phyloP scores from a whole-genome alignment of 2,329 filamentous ascomycete genomes.

The Epichloe glyceriae region DNA sequence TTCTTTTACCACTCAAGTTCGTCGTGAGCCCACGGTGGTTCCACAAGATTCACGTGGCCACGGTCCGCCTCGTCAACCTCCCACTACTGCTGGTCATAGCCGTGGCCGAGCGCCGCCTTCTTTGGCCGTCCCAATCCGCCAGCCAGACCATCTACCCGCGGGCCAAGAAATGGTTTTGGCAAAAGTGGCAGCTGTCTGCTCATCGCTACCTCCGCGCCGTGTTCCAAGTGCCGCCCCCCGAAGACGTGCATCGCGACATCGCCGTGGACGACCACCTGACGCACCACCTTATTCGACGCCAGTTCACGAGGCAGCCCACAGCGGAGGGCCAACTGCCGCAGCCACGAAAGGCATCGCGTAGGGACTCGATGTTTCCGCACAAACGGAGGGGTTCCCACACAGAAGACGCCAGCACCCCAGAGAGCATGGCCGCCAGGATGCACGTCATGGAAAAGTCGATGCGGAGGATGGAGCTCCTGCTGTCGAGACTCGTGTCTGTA shows the following conservation, averaged over 20 bases:
- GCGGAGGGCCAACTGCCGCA: slow-evolving; percentile 17
- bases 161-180: slow-evolving; percentile 43
- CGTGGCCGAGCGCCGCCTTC: slow-evolving; percentile 52
- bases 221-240: slow-evolving; percentile 58
- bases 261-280: slow-evolving; percentile 46
- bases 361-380: slow-evolving; percentile 43
- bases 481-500: slow-evolving; percentile 25
- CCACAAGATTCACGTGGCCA: slow-evolving; percentile 75
- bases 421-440: slow-evolving; percentile 31
- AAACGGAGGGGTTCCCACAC: slow-evolving; percentile 37
- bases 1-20: slow-evolving; percentile 67
- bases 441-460: slow-evolving; percentile 37
- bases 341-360: slow-evolving; percentile 25
- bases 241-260: slow-evolving; percentile 43
- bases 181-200: slow-evolving; percentile 53
- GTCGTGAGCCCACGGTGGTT: slow-evolving; percentile 74
- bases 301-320: slow-evolving; percentile 36
- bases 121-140: slow-evolving; percentile 37
- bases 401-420: slow-evolving; percentile 29
- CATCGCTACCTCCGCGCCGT: slow-evolving; percentile 62
- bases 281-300: slow-evolving; percentile 42
- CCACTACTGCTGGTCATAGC: slow-evolving; percentile 62
- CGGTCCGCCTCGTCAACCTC: slow-evolving; percentile 61
- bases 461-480: slow-evolving; percentile 33
- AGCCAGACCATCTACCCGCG: slow-evolving; percentile 11